Base-by-base conservation (phyloP, 345 rosid genomes). In the Dipteronia sinensis region DNA sequence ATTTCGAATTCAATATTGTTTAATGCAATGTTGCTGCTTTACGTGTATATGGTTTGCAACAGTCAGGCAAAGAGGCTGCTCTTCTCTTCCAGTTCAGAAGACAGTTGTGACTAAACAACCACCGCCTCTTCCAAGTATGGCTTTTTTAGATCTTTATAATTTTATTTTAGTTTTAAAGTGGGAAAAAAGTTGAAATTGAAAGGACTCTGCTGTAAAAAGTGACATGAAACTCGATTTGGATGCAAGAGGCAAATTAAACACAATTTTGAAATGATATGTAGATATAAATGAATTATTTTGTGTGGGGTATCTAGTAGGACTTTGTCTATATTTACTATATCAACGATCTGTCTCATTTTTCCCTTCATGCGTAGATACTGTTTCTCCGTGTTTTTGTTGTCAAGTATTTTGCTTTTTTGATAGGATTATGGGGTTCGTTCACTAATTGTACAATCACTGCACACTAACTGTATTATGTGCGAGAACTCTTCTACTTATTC, bases 71-170 rank as follows among this genome's bases (percentile, higher is more conserved):
- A n/a, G n/a, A n/a, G n/a, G n/a, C n/a, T n/a, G n/a, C n/a, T n/a
- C n/a, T n/a, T n/a, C n/a, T n/a, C n/a, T n/a, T n/a, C n/a, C n/a
- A n/a, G n/a, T n/a, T n/a, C n/a, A n/a, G n/a, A n/a, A n/a, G n/a
- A n/a, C n/a, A n/a, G n/a, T n/a, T n/a, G n/a, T n/a, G n/a, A n/a
- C n/a, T n/a, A n/a, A n/a, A n/a, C n/a, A n/a, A n/a, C n/a, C n/a
- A n/a, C n/a, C n/a, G n/a, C 49, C 82, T 4, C 49, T 81, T 76
- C 81, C 88, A 69, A 82, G 97, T 94, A 88, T 77, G 71, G 22
- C 19, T 64, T n/a, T n/a, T n/a, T n/a, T n/a, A n/a, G n/a, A n/a
- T 4, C 8, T 49, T 73, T 77, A 7, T 65, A 22, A 34, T 73
- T 55, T 4, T 12, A 38, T 73, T 71, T 77, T 7, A 55, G 20